phyloP scores from a whole-genome alignment of 352 stramenopile species.

The Phytophthora foliorum region DNA sequence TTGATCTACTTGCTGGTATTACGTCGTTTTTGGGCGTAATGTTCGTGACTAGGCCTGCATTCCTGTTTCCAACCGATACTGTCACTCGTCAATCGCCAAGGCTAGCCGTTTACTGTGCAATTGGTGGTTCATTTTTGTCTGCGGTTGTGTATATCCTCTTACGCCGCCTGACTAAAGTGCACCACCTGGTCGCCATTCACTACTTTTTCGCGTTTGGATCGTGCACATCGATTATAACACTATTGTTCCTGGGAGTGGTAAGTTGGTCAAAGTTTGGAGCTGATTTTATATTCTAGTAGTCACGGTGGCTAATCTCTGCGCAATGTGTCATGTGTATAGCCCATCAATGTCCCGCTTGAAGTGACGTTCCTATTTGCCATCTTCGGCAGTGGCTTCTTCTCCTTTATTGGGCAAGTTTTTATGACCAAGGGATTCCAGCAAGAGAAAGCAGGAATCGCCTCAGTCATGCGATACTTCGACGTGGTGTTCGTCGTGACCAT shows the following conservation, averaged over 20 bases:
- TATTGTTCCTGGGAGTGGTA: conserved; percentile 39
- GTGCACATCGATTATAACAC: conserved; percentile 39
- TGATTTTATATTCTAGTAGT: too few species aligned
- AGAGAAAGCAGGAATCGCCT: conserved; percentile 50
- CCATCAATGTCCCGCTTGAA: conserved; percentile 29
- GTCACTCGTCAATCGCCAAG: conserved; percentile 20
- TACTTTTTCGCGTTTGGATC: conserved; percentile 58
- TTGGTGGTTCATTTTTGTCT: conserved; percentile 41
- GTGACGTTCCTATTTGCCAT: conserved; percentile 33
- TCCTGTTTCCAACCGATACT: conserved; percentile 52
- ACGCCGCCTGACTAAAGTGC: conserved; percentile 44
- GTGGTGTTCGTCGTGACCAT: conserved; percentile 54
- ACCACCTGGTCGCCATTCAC: conserved; percentile 49
- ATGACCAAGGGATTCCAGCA: conserved; percentile 52
- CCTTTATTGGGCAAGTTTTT: conserved; percentile 48
- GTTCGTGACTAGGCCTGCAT: conserved; percentile 62
- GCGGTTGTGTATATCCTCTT: conserved; percentile 52
- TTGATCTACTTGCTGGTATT: conserved; percentile 52
- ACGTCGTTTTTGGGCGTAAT: conserved; percentile 65
- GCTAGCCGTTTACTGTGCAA: conserved; percentile 45
- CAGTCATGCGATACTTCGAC: conserved; percentile 55
- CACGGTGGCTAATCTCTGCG: background rate
- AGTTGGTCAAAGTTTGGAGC: background rate
- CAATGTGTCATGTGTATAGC: conserved; percentile 7
- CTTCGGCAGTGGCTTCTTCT: conserved; percentile 43